Evolutionary conservation across 2,329 filamentous ascomycete genomes (phyloP), one percentile per base, ranked within the genome.

Genomic region (Cordyceps fumosorosea): DNA sequence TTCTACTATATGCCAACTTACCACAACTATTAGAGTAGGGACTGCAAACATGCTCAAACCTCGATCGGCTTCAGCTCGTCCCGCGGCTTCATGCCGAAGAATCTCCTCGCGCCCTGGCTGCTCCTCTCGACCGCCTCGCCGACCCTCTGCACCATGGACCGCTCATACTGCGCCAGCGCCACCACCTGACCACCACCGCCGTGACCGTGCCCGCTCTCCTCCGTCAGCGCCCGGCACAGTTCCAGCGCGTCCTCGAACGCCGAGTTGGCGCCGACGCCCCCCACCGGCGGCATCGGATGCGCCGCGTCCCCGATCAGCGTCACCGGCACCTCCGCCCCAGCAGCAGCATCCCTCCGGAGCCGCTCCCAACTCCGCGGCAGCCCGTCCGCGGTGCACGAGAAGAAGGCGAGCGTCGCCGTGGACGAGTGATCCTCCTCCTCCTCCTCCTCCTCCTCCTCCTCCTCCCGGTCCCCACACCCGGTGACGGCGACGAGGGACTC

Each of bases 281-380:
- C 64, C 1, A 62, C 57, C 0, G 64, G 60, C 16, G 60, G 47
- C 62, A 65, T 64, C 7, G 62, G 53, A 3, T 66, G 64, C 14
- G 60, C 63, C 10, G 65, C 65, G 7, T 65, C 64, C n/a, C 64
- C 63, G 2, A 66, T 40, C 7, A 65, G 32, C 22, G 65, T 65
- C 11, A 45, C 63, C 12, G 47, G n/a, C 26, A 12, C 22, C n/a
- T 20, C 50, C 42, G n/a, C n/a, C n/a, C n/a, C n/a, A n/a, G n/a
- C n/a, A 18, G 18, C n/a, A n/a, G 10, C n/a, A 1, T n/a, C n/a
- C 44, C 44, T 2, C 1, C 59, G 51, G 2, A 60, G 40, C 20
- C 7, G 3, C 6, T 11, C 16, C 57, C 58, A 60, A 6, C 50
- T 54, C 10, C 10, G 1, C n/a, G 26, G 29, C 7, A 61, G 50